Evolutionary conservation across 768 basidiomycete genomes (phyloP), one percentile per base, ranked within the genome.

Genomic region (Mycena vitilis): DNA sequence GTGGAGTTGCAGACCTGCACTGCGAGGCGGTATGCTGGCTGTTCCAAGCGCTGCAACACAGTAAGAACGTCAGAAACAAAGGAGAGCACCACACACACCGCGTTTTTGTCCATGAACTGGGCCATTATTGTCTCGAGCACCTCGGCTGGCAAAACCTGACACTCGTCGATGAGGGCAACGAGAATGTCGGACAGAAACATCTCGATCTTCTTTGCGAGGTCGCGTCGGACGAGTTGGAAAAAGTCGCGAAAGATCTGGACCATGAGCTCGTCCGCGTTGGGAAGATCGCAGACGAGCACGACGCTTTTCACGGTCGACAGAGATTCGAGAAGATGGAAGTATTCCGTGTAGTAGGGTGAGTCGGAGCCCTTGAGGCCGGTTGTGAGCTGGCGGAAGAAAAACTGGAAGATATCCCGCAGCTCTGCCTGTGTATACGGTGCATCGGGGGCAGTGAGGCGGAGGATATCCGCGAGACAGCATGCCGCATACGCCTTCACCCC

Each of bases 401-500:
- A 99, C 73, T 95, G 90, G 80, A 99, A 99, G 77, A 99, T 96
- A 79, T 98, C 95, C 83, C 94, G 86, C 42, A 99, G 88, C 78
- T 98, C 94, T 55, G 86, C 80, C 57, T 91, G 90, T 16, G 91
- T 96, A 77, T 97, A 99, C 15, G 98, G 98, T 25, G 98, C 96
- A 78, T 99, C 95, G 1, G 98, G 98, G 1, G 98, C 98, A 78
- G 95, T 98, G 45, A 99, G 87, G 49, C 95, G 83, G 66, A 99
- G 89, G 61, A 99, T 85, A 78, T 99, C 96, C 2, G 96, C 96
- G 44, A 99, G 86, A 80, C 96, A 99, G 79, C 95, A 97, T 0
- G 95, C 95, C 5, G 93, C 89, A 73, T 93, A 96, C 0, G 96
- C 96, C 79, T 98, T 99, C 71, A 99, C 95, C 30, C 96, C 96